phyloP scores from a whole-genome alignment of 2,329 filamentous ascomycete species.

The Aspergillus arachidicola region DNA sequence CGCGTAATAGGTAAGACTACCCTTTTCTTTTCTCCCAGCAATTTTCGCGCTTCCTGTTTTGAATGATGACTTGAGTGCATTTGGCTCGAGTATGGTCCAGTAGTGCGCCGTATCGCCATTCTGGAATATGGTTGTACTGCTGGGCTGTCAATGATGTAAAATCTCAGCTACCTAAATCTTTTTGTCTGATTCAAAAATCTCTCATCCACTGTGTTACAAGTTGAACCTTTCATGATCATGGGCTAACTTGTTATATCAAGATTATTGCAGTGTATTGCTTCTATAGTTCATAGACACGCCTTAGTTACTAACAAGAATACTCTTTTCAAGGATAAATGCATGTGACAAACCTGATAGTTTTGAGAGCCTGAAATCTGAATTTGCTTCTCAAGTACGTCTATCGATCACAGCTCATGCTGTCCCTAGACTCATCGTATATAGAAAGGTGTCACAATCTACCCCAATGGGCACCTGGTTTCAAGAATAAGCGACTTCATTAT shows the following conservation, averaged over 20 bases:
- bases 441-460: conserved; percentile 84
- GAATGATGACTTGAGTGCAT: conserved; percentile 99
- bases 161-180: conserved; percentile 96
- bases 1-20: conserved; percentile 38
- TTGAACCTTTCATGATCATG: conserved; percentile 10
- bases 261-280: conserved; percentile 1
- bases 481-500: conserved; percentile 97
- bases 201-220: neutral
- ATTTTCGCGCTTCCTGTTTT: conserved; percentile 22
- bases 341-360: conserved; percentile 92
- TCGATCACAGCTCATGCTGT: conserved; percentile 37
- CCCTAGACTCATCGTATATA: conserved; percentile 53
- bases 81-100: conserved; percentile 97
- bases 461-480: conserved; percentile 94
- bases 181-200: conserved; percentile 70
- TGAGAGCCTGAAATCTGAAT: conserved; percentile 78
- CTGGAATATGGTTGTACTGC: conserved; percentile 63
- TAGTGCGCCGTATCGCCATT: conserved; percentile 68
- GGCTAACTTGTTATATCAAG: conserved; percentile 11
- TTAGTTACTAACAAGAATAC: conserved; percentile 30
- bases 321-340: conserved; percentile 75
- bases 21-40: conserved; percentile 9
- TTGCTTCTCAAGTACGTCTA: conserved; percentile 78
- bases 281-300: conserved; percentile 4
- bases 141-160: conserved; percentile 95